Percentiles rank a stretch among this genome's conserved stretches.
Conservation (phyloP, 495 filamentous ascomycete genomes). For the Cryomyces antarcticus region DNA sequence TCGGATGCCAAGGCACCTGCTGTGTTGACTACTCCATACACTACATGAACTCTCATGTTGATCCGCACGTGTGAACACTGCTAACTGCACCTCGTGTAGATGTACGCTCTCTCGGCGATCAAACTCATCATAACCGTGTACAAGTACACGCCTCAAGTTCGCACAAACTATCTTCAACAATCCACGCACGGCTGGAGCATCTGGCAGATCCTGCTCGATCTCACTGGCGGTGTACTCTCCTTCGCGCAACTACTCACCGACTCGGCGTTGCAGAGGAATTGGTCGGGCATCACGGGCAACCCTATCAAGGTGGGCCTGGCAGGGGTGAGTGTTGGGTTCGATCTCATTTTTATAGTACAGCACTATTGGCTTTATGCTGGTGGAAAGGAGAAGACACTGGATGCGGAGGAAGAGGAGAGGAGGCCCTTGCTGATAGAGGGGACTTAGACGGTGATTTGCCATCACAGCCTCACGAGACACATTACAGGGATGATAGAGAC, state of each 20-base stretch:
- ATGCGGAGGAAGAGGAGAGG: too few relatives aligned
- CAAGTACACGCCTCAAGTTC: constrained; percentile 81
- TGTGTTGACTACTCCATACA: background rate
- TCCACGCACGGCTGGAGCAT: constrained; percentile 84
- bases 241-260: constrained; percentile 68
- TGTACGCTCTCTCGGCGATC: constrained; percentile 66
- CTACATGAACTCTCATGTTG: background rate
- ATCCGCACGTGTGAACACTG: background rate
- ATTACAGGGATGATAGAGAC: too few relatives aligned
- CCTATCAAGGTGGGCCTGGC: constrained; percentile 74
- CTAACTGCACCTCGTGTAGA: constrained; percentile 18
- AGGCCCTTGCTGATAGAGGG: too few relatives aligned
- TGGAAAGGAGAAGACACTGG: constrained; percentile 3
- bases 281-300: constrained; percentile 79
- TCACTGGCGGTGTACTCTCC: constrained; percentile 63
- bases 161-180: constrained; percentile 58
- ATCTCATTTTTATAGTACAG: constrained; percentile 65
- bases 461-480: too few relatives aligned
- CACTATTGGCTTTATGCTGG: constrained; percentile 57
- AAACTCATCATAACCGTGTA: constrained; percentile 76
- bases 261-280: constrained; percentile 64
- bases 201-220: constrained; percentile 63
- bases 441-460: too few relatives aligned
- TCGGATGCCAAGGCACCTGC: too few relatives aligned
- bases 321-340: constrained; percentile 71